Evolutionary conservation across 495 filamentous ascomycete species (phyloP).

Genomic region (Aspergillus nanangensis): DNA sequence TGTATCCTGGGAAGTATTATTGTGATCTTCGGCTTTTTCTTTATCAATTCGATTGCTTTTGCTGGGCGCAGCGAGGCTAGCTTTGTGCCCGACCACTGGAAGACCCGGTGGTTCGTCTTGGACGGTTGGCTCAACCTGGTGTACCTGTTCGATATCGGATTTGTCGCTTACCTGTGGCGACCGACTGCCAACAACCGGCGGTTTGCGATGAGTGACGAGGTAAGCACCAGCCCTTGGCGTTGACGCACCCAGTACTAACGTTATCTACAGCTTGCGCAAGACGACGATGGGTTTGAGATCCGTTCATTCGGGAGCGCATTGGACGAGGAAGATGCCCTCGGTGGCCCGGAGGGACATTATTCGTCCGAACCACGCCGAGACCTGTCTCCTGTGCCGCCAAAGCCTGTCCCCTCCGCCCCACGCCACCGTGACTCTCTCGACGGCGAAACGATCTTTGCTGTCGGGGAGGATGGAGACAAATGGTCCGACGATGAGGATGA

Average conservation of each 20-base stretch:
- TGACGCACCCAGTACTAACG: conserved; percentile 19
- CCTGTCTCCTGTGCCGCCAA: conserved; percentile 48
- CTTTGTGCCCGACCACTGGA: conserved; percentile 94
- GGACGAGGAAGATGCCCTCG: conserved; percentile 59
- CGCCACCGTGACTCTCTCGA: conserved; percentile 67
- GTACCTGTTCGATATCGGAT: conserved; percentile 86
- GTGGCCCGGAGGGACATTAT: conserved; percentile 34
- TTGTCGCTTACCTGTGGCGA: conserved; percentile 95
- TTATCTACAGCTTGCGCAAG: conserved; percentile 72
- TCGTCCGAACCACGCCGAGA: conserved; percentile 29
- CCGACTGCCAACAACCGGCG: conserved; percentile 94
- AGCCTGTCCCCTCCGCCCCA: conserved; percentile 42
- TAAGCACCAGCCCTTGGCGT: conserved; percentile 22
- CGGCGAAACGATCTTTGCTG: conserved; percentile 91
- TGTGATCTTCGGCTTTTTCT: conserved; percentile 96
- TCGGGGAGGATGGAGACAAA: conserved; percentile 75
- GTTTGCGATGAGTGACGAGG: conserved; percentile 98
- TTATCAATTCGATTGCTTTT: conserved; percentile 91
- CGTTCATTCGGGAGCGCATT: conserved; percentile 81
- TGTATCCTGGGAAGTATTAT: conserved; percentile 87
- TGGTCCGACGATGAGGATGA: conserved; percentile 66
- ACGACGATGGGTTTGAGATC: conserved; percentile 98
- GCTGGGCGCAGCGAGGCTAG: conserved; percentile 75
- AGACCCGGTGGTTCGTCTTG: conserved; percentile 92
- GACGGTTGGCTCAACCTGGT: conserved; percentile 98